Conservation (phyloP, 805 yeast genomes). For the Helenozyma rhizophorensis region DNA sequence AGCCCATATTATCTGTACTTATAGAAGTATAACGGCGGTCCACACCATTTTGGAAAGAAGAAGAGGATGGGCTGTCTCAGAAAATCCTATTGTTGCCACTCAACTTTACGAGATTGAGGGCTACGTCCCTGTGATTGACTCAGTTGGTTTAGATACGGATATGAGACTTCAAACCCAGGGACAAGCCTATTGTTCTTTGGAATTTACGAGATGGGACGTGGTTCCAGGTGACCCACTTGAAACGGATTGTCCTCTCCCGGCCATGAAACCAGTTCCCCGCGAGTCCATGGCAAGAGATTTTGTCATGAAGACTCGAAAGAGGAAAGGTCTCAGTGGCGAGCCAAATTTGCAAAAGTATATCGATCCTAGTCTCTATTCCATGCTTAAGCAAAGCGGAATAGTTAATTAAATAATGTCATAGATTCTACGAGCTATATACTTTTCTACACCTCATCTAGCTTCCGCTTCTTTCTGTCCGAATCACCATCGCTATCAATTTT, state of each 20-base stretch:
- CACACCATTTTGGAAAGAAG: constrained; percentile 51
- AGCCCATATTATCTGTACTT: constrained; percentile 54
- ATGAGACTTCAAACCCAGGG: constrained; percentile 74
- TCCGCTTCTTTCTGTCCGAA: not conserved
- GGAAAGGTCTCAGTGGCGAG: constrained; percentile 81
- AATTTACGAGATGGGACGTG: constrained; percentile 65
- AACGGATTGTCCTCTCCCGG: constrained; percentile 53
- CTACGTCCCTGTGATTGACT: constrained; percentile 80
- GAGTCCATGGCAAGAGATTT: constrained; percentile 80
- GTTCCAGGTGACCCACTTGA: constrained; percentile 95
- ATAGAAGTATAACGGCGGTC: constrained; percentile 44
- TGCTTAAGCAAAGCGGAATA: constrained; percentile 48
- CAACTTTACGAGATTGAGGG: constrained; percentile 61
- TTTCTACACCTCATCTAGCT: no score
- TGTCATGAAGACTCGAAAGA: constrained; percentile 78
- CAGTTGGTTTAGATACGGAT: constrained; percentile 87
- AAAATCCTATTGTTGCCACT: constrained; percentile 66
- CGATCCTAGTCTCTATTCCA: constrained; percentile 53
- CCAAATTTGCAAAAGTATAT: constrained; percentile 57
- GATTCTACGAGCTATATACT: not conserved
- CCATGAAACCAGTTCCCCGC: constrained; percentile 69
- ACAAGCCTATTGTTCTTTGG: constrained; percentile 63
- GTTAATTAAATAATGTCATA: constrained; percentile 4
- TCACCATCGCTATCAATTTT: not conserved
- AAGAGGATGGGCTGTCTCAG: constrained; percentile 55